Percentiles rank a stretch among this genome's conserved stretches.
Conservation (phyloP, 2,329 filamentous ascomycete genomes). For the Xylariaceae sp. region DNA sequence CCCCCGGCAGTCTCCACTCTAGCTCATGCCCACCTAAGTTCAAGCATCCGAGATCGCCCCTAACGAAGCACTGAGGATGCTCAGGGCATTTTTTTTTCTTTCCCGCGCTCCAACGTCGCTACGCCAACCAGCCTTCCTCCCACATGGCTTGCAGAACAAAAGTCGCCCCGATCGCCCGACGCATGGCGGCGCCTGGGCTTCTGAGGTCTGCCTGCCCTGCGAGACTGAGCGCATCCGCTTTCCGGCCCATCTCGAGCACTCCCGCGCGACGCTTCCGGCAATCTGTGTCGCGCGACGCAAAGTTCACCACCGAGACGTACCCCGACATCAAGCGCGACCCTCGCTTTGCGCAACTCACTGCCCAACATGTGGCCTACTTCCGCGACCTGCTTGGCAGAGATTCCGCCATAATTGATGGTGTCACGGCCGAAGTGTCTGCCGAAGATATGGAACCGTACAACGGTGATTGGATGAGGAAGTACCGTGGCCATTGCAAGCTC, state of each 20-base stretch:
- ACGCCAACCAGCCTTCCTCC: constrained; percentile 4
- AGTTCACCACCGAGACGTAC: constrained; percentile 83
- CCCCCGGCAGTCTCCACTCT: no score
- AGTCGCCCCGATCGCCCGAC: constrained; percentile 28
- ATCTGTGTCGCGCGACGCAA: constrained; percentile 42
- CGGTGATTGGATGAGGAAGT: constrained; percentile 99
- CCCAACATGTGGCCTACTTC: constrained; percentile 81
- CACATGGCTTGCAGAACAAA: constrained; percentile 31
- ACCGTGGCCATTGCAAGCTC: constrained; percentile 82
- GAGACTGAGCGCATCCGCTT: neutral
- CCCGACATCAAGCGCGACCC: constrained; percentile 78
- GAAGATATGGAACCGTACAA: constrained; percentile 92
- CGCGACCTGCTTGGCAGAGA: constrained; percentile 73
- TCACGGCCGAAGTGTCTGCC: constrained; percentile 64
- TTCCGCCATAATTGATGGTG: constrained; percentile 79
- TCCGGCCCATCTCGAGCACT: constrained; percentile 27
- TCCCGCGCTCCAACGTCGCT: neutral
- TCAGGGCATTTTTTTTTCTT: neutral
- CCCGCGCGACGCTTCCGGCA: constrained; percentile 26
- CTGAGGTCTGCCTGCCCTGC: constrained; percentile 12
- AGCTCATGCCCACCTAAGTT: no score
- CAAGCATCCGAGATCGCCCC: no score
- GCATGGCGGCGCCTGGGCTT: constrained; percentile 22
- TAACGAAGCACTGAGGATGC: no score
- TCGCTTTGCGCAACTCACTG: constrained; percentile 70